These are phyloP conservation scores for Phyllosticta capitalensis DNA, from an alignment of 2,329 filamentous ascomycete species.

Conservation along the genomic window DNA sequence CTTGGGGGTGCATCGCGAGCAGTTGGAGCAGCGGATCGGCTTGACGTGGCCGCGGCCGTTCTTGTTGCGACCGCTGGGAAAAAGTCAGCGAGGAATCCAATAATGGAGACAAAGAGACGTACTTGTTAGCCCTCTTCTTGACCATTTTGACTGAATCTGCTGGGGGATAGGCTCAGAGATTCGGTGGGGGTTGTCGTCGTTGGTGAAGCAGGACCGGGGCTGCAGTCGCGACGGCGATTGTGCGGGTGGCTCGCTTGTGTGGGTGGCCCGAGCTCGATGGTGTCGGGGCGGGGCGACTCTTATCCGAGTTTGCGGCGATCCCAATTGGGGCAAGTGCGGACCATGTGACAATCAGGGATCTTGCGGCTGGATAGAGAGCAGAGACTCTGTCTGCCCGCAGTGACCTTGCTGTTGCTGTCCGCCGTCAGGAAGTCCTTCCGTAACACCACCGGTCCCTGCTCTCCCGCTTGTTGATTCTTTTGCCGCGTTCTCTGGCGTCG, in stretches of 20 bases:
- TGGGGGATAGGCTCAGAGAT: slow-evolving; percentile 2
- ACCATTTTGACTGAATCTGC: slow-evolving; percentile 54
- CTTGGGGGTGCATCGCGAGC: slow-evolving; percentile 79
- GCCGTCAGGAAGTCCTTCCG: not conserved
- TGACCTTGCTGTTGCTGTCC: not conserved
- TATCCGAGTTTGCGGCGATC: not conserved
- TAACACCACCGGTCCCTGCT: not conserved
- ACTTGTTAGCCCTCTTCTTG: slow-evolving; percentile 70
- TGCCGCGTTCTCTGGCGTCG: not conserved
- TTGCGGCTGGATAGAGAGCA: not conserved
- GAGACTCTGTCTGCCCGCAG: not conserved
- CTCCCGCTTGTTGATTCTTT: not conserved
- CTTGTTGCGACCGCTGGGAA: slow-evolving; percentile 89
- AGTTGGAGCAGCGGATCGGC: slow-evolving; percentile 92
- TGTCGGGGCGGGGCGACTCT: not conserved
- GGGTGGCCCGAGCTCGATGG: not conserved
- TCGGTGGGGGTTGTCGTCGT: slow-evolving; percentile 1
- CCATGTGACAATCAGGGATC: not conserved
- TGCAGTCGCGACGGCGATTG: not conserved
- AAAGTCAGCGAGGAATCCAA: slow-evolving; percentile 23
- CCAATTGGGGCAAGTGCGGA: not conserved
- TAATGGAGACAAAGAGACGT: slow-evolving; percentile 30
- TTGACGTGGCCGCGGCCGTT: slow-evolving; percentile 99
- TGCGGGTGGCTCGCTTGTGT: not conserved
- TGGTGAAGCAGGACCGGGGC: not conserved